Evolutionary conservation across 1,139 yeast species (phyloP), one percentile per base, ranked within the genome.

Genomic region (Hemisphaericaspora xylanilytica): DNA sequence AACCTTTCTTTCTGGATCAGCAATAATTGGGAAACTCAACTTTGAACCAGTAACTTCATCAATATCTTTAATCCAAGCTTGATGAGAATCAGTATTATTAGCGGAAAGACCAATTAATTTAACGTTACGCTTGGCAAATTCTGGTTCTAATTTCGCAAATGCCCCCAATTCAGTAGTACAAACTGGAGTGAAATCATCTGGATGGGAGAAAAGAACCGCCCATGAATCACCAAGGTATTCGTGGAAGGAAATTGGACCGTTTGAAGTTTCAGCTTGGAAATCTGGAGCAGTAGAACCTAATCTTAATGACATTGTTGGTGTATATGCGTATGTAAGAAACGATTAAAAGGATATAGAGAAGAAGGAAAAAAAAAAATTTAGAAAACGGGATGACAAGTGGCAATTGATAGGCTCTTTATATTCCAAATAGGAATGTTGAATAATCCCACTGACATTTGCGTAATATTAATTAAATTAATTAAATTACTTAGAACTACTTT

Each of bases 111-210:
- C 95, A 59, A 85, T 74, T 58, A 86, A 71, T 70, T 85, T 85
- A 52, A 82, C 86, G 58, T 80, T 78, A 65, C 95, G 80, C 64
- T 81, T 75, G 55, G 77, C 78, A 57, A 88, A 88, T 61, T 87
- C 95, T 26, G 87, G 88, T 67, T 85, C 82, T 62, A 87, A 75
- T 57, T 79, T 75, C 47, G 96, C 87, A 56, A 88, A 88, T 12
- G 95, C 96, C 47, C 96, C 96, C 55, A 88, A 75, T 70, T 88
- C 96, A 39, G 96, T 88, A 52, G 96, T 88, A 68, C 96, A 88
- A 37, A 88, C 96, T 29, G 96, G 96, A 13, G 96, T 88, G 73
- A 85, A 87, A 63, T 88, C 96, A 35, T 88, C 96, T 40, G 96
- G 96, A 63, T 88, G 96, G 17, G 95, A 85, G 66, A 88, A 88